Percentiles rank a stretch among this genome's conserved stretches.
These are phyloP conservation scores for Xanthoconium stramineum DNA, from an alignment of 768 basidiomycete genomes.

Conservation along the genomic window DNA sequence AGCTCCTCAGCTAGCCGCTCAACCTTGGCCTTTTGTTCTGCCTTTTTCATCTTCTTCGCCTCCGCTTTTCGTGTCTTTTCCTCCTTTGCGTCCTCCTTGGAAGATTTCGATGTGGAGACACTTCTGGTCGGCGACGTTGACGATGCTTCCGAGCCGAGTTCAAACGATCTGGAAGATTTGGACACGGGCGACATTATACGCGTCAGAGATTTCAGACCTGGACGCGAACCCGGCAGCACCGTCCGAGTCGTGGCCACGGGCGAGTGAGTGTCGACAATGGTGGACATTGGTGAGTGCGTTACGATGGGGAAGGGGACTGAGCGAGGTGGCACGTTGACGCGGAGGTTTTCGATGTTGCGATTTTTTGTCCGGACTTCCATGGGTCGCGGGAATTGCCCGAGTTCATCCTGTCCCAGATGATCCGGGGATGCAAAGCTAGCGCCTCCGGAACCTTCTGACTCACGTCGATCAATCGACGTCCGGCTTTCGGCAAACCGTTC, in stretches of 20 bases:
- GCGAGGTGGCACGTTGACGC: constrained; percentile 28
- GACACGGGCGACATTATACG: constrained; percentile 26
- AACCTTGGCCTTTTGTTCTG: constrained; percentile 36
- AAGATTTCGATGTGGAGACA: constrained; percentile 2
- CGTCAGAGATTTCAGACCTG: constrained; percentile 21
- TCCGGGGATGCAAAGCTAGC: constrained; percentile 22
- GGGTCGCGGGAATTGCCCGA: background rate
- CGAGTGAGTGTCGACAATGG: constrained; percentile 5
- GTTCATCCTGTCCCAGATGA: constrained; percentile 21
- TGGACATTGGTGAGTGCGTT: constrained; percentile 15
- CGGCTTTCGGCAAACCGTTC: constrained; percentile 30
- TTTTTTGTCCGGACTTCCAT: constrained; percentile 19
- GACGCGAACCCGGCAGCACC: background rate
- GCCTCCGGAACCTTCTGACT: constrained; percentile 22
- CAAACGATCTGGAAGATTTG: constrained; percentile 12
- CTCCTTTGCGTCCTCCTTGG: constrained; percentile 34
- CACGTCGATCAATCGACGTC: background rate
- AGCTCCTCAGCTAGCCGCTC: constrained; percentile 46
- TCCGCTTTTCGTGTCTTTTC: constrained; percentile 43
- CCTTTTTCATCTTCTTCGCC: constrained; percentile 42
- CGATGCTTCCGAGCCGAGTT: constrained; percentile 2
- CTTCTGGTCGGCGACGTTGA: constrained; percentile 21
- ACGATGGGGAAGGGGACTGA: constrained; percentile 16
- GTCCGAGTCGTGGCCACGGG: constrained; percentile 1
- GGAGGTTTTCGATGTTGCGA: constrained; percentile 30